Evolutionary conservation across 257 asterid genomes (phyloP).

Genomic region (Fraxinus cuspidata): DNA sequence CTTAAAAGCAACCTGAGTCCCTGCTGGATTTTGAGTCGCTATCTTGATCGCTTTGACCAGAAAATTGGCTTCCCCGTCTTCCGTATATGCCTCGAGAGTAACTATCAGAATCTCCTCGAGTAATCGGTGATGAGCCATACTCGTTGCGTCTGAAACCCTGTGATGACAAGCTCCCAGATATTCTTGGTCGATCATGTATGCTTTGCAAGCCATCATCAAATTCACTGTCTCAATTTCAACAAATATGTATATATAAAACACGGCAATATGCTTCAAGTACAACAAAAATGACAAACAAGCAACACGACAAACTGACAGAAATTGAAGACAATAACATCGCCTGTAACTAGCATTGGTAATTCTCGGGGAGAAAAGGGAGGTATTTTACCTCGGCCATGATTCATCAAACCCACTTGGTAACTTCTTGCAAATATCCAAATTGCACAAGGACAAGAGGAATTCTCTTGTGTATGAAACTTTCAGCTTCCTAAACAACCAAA

Average conservation of each 20-base stretch:
- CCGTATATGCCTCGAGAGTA: constrained; percentile 58
- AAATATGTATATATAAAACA: neutral
- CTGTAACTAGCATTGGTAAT: neutral
- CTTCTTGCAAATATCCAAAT: constrained; percentile 72
- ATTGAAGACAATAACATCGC: constrained; percentile 1
- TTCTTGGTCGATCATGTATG: constrained; percentile 63
- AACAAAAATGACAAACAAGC: constrained; percentile 11
- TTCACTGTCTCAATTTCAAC: constrained; percentile 53
- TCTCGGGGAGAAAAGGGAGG: constrained; percentile 2
- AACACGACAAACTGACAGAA: constrained; percentile 10
- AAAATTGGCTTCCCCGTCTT: constrained; percentile 78
- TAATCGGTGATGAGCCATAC: constrained; percentile 73
- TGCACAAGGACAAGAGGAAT: constrained; percentile 62
- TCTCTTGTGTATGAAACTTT: constrained; percentile 62
- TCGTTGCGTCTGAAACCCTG: constrained; percentile 68
- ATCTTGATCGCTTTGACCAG: constrained; percentile 70
- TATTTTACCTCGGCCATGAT: constrained; percentile 53
- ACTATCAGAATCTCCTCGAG: constrained; percentile 58
- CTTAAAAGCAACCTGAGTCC: constrained; percentile 66
- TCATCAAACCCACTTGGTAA: constrained; percentile 64
- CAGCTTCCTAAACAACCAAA: constrained; percentile 56
- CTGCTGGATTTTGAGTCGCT: constrained; percentile 71
- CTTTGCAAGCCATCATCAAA: constrained; percentile 53
- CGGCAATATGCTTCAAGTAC: constrained; percentile 10
- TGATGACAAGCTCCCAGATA: constrained; percentile 40